Evolutionary conservation across 73 alveolate genomes (phyloP).

Genomic region (Tetrahymena elliotti): DNA sequence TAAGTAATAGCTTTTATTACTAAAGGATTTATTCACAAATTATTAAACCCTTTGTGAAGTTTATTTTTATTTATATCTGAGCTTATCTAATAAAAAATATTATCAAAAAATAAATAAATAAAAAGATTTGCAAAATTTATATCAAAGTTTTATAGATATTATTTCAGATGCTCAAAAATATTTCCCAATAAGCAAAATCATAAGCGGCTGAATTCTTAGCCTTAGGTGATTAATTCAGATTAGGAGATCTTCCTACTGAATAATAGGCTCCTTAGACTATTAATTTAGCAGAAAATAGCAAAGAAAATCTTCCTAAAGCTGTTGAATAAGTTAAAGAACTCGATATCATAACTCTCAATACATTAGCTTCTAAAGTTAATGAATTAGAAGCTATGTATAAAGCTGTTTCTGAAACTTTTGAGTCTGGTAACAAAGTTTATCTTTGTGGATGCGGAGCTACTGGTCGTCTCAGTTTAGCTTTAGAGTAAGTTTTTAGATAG

Average conservation of each 20-base stretch:
- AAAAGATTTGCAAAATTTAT: neutral
- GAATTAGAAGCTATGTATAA: conserved; percentile 14
- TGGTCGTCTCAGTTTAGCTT: conserved; percentile 26
- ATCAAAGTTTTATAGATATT: neutral
- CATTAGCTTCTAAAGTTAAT: neutral
- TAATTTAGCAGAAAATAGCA: conserved; percentile 21
- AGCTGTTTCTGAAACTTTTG: conserved; percentile 5
- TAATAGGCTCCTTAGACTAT: conserved; percentile 32
- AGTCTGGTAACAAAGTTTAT: conserved; percentile 15
- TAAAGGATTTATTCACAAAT: neutral
- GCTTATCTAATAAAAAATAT: neutral
- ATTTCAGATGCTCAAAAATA: neutral
- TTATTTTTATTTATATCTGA: neutral
- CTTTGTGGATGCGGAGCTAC: conserved; percentile 44
- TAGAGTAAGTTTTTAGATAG: conserved; percentile 24
- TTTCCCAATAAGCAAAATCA: neutral
- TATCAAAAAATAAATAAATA: neutral
- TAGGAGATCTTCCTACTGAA: conserved; percentile 35
- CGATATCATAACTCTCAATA: conserved; percentile 18
- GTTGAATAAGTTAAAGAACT: conserved; percentile 6
- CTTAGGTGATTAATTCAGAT: conserved; percentile 20
- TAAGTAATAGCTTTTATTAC: too few relatives aligned
- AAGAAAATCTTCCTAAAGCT: conserved; percentile 4
- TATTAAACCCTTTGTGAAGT: neutral
- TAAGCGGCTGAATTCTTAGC: conserved; percentile 15